phyloP scores from a whole-genome alignment of 441 rosid species.

The Cnidoscolus chayamansa region DNA sequence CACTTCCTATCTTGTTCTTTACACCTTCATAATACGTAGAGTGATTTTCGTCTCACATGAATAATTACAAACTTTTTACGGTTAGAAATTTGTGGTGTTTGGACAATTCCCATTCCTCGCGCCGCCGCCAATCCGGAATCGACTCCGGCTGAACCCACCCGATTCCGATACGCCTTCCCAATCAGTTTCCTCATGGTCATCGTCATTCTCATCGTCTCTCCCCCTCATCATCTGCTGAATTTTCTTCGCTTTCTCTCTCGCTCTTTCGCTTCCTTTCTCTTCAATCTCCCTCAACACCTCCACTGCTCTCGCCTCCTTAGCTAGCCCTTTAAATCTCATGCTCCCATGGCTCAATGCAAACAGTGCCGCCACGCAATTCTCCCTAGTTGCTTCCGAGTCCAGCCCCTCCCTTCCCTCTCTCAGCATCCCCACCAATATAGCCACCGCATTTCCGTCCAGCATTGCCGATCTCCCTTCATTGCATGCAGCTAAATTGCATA shows the following conservation, averaged over 20 bases:
- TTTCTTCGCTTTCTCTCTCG: conserved; percentile 47
- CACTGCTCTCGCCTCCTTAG: conserved; percentile 57
- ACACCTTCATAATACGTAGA: background rate
- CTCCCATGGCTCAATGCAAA: conserved; percentile 62
- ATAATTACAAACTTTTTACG: conserved; percentile 13
- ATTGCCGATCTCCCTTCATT: conserved; percentile 56
- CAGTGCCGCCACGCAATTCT: conserved; percentile 63
- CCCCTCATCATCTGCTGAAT: conserved; percentile 52
- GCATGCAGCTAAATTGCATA: conserved; percentile 59
- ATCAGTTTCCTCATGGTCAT: conserved; percentile 44
- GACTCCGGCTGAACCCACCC: conserved; percentile 30
- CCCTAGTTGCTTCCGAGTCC: conserved; percentile 39
- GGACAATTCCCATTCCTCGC: conserved; percentile 19
- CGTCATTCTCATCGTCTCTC: conserved; percentile 37
- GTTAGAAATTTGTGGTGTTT: conserved; percentile 38
- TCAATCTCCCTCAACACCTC: conserved; percentile 61
- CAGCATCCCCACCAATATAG: conserved; percentile 53
- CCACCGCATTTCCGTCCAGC: conserved; percentile 76
- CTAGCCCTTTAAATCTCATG: conserved; percentile 73
- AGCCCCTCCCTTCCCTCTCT: conserved; percentile 34
- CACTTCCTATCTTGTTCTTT: conserved; percentile 3
- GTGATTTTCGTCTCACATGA: background rate
- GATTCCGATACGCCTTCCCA: conserved; percentile 66
- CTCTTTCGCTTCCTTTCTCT: conserved; percentile 43
- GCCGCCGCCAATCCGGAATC: conserved; percentile 25